A percentile compares a stretch with the other conserved stretches of the same genome.
Evolutionary conservation across 768 basidiomycete species (phyloP).

Genomic region (Mycena pura): DNA sequence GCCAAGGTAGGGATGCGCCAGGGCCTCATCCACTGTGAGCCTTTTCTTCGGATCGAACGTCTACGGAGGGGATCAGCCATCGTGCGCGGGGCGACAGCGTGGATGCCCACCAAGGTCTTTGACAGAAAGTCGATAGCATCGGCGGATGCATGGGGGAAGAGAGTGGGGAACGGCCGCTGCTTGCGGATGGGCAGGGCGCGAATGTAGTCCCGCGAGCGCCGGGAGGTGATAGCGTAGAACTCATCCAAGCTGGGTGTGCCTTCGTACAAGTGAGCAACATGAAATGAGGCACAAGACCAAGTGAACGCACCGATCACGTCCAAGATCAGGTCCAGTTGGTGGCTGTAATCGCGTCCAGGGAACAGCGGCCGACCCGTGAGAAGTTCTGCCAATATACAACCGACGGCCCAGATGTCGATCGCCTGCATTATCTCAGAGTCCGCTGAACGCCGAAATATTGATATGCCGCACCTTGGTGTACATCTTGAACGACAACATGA

Average conservation of each 20-base stretch:
- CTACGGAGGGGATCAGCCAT: constrained; percentile 35
- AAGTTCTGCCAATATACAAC: constrained; percentile 83
- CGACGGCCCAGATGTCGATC: constrained; percentile 80
- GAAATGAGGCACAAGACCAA: constrained; percentile 27
- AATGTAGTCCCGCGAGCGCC: constrained; percentile 86
- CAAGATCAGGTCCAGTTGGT: constrained; percentile 87
- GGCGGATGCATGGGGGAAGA: constrained; percentile 81
- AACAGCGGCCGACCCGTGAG: constrained; percentile 83
- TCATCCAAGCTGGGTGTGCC: constrained; percentile 89
- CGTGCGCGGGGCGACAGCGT: background rate
- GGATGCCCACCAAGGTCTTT: constrained; percentile 64
- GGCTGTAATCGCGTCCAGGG: constrained; percentile 86
- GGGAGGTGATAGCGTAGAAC: constrained; percentile 88
- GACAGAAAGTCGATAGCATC: constrained; percentile 76
- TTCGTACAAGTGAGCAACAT: constrained; percentile 28
- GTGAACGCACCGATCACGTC: constrained; percentile 73
- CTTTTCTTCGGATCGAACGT: constrained; percentile 92
- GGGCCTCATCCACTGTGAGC: constrained; percentile 80
- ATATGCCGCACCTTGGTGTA: constrained; percentile 64
- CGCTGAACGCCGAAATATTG: constrained; percentile 4
- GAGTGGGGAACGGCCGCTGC: constrained; percentile 66
- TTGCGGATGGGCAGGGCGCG: constrained; percentile 86
- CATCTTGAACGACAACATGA: constrained; percentile 95
- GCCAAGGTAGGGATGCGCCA: constrained; percentile 82
- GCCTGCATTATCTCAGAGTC: too few relatives aligned